Evolutionary conservation across 345 rosid species (phyloP).

Genomic region (Eucalyptus pumila): DNA sequence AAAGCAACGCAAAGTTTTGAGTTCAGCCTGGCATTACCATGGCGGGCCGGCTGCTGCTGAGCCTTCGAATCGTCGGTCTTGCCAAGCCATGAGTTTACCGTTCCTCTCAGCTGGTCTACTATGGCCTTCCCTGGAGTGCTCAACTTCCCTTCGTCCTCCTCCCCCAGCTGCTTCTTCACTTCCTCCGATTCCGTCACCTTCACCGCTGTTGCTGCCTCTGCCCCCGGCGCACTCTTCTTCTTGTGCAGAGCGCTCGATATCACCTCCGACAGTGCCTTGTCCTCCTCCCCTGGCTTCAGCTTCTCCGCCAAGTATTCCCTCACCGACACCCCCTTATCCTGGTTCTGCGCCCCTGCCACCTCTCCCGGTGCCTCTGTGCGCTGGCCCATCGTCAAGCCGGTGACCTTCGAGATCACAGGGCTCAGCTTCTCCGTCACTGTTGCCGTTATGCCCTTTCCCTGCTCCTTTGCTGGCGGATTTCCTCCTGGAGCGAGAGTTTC

Average conservation of each 20-base stretch:
- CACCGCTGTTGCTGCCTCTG: not conserved
- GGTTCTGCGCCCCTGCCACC: not conserved
- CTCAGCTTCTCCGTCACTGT: constrained; percentile 28
- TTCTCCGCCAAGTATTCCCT: constrained; percentile 45
- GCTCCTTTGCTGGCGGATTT: constrained; percentile 5
- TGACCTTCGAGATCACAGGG: constrained; percentile 38
- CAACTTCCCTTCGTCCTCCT: not conserved
- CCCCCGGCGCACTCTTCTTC: not conserved
- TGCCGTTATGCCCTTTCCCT: constrained; percentile 32
- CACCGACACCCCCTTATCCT: constrained; percentile 40
- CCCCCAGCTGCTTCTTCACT: constrained; percentile 29
- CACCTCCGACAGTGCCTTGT: constrained; percentile 48
- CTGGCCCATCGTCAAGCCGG: constrained; percentile 11
- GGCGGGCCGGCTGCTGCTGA: constrained; percentile 1
- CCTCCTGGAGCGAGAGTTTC: not conserved
- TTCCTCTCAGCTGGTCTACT: constrained; percentile 38
- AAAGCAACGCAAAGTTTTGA: not conserved
- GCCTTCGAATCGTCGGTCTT: constrained; percentile 10
- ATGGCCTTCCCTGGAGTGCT: constrained; percentile 12
- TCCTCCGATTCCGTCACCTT: constrained; percentile 44
- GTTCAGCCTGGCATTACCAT: not conserved
- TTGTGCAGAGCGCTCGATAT: constrained; percentile 30
- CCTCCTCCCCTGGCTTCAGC: constrained; percentile 70
- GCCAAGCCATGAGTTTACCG: constrained; percentile 48
- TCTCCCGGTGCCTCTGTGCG: not conserved